Evolutionary conservation across 2,329 filamentous ascomycete genomes (phyloP).

Genomic region (Lithohypha guttulata): DNA sequence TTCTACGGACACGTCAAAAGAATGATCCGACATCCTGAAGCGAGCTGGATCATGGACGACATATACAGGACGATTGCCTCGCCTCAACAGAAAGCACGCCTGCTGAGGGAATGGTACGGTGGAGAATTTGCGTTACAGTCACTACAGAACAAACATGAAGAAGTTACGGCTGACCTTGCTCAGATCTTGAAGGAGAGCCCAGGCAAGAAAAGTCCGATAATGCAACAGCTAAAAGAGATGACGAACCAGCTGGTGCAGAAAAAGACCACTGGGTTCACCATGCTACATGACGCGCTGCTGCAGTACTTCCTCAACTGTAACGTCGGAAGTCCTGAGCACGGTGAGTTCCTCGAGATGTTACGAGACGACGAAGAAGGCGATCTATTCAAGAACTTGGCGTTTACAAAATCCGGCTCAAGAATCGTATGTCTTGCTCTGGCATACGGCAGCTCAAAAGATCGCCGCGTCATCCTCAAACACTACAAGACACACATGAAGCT

Average conservation of each 20-base stretch:
- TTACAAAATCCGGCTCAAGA: slow-evolving; percentile 78
- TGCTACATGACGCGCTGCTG: slow-evolving; percentile 95
- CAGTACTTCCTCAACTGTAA: slow-evolving; percentile 83
- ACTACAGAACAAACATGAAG: slow-evolving; percentile 4
- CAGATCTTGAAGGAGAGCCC: slow-evolving; percentile 65
- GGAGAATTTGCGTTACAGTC: slow-evolving; percentile 60
- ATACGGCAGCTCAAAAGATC: slow-evolving; percentile 80
- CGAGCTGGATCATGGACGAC: slow-evolving; percentile 95
- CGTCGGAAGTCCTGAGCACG: slow-evolving; percentile 67
- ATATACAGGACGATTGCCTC: slow-evolving; percentile 85
- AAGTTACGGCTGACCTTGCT: slow-evolving; percentile 52
- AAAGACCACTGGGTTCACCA: slow-evolving; percentile 91
- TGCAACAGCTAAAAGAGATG: slow-evolving; percentile 73
- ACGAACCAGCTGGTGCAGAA: slow-evolving; percentile 93
- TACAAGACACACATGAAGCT: slow-evolving; percentile 83
- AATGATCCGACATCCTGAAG: slow-evolving; percentile 91
- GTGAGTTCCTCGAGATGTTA: slow-evolving; percentile 77
- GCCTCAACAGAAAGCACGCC: slow-evolving; percentile 68
- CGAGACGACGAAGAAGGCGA: slow-evolving; percentile 88
- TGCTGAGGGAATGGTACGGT: slow-evolving; percentile 93
- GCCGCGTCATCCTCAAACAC: slow-evolving; percentile 74
- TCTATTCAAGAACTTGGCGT: slow-evolving; percentile 86
- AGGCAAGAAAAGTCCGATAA: slow-evolving; percentile 76
- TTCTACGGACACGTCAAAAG: slow-evolving; percentile 91
- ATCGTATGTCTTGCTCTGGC: slow-evolving; percentile 74